phyloP scores from a whole-genome alignment of 331 rosid genomes.

The Spiraea crenata region DNA sequence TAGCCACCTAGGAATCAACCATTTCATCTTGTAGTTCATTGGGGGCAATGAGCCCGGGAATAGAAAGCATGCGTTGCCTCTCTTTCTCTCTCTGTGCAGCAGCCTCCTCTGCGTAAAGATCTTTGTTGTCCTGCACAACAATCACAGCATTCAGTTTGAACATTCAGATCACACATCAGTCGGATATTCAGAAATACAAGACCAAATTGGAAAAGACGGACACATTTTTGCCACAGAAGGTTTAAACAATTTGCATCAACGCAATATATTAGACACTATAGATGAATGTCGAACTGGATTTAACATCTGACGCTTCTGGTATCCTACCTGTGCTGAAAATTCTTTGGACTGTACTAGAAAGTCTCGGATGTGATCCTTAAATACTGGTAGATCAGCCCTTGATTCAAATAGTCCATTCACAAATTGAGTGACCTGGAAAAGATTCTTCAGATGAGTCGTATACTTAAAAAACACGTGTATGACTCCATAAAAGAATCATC shows the following conservation, averaged over 20 bases:
- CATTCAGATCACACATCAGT: neutral
- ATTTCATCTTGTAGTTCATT: conserved; percentile 96
- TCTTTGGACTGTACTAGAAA: conserved; percentile 96
- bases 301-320: neutral
- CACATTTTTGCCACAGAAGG: neutral
- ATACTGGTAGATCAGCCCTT: conserved; percentile 64
- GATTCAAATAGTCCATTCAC: conserved; percentile 84
- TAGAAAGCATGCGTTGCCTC: conserved; percentile 90
- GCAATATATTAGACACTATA: neutral
- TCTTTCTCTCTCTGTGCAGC: conserved; percentile 95
- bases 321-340: conserved; percentile 91
- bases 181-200: too few species aligned
- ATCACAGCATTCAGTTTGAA: conserved; percentile 1
- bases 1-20: conserved; percentile 73
- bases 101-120: conserved; percentile 96
- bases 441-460: conserved; percentile 22
- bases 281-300: neutral
- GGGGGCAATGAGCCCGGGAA: conserved; percentile 99
- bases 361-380: conserved; percentile 84
- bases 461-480: neutral
- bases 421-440: conserved; percentile 78
- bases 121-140: conserved; percentile 83
- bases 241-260: neutral
- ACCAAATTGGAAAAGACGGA: too few species aligned
- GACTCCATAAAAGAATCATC: neutral